Evolutionary conservation across 495 filamentous ascomycete genomes (phyloP).

Genomic region (Staphylotrichum longicolle): DNA sequence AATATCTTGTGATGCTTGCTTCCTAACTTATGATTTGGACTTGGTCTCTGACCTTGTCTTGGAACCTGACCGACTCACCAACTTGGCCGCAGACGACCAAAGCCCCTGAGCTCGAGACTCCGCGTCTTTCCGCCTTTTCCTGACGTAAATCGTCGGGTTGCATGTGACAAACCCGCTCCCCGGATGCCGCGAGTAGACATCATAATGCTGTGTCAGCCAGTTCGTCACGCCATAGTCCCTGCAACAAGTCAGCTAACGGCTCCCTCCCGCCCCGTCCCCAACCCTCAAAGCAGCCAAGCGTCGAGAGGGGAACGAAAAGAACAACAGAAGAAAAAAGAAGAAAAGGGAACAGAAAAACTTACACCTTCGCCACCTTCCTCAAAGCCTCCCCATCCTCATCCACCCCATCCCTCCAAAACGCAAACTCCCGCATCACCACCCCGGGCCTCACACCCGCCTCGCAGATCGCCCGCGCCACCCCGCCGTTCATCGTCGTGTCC

Average conservation of each 20-base stretch:
- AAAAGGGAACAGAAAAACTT: not conserved
- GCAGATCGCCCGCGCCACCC: conserved; percentile 3
- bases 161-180: conserved; percentile 19
- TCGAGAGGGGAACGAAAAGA: too few relatives aligned
- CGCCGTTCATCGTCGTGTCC: conserved; percentile 21
- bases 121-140: not conserved
- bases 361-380: not conserved
- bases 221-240: conserved; percentile 12
- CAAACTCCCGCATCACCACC: conserved; percentile 17
- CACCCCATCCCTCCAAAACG: conserved; percentile 13
- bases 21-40: too few relatives aligned
- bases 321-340: not conserved
- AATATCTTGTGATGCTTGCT: too few relatives aligned
- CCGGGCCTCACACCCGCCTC: conserved; percentile 12
- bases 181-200: conserved; percentile 5
- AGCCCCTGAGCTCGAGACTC: not conserved
- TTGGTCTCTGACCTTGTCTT: not conserved
- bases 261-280: too few relatives aligned
- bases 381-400: conserved; percentile 8
- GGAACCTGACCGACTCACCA: not conserved
- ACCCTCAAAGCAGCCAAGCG: too few relatives aligned
- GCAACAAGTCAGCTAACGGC: not conserved
- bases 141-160: conserved; percentile 21
- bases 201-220: conserved; percentile 22
- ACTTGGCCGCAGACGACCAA: not conserved